Evolutionary conservation across 2,329 filamentous ascomycete genomes (phyloP).

Genomic region (Penicillium digitatum): DNA sequence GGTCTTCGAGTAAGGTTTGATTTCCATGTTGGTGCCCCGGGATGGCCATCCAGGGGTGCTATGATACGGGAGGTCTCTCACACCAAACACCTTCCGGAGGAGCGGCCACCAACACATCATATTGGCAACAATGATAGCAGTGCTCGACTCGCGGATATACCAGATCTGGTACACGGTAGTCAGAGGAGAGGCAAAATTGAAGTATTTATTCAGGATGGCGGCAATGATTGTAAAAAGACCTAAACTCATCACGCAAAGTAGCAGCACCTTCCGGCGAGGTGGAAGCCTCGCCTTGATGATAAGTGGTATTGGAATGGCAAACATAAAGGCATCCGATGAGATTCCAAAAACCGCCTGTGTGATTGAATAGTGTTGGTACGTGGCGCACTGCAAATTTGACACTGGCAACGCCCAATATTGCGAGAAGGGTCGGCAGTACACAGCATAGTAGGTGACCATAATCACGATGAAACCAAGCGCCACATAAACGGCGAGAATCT

Average conservation of each 20-base stretch:
- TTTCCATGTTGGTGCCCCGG: conserved; percentile 7
- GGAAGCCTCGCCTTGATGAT: conserved; percentile 35
- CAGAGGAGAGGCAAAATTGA: conserved; percentile 37
- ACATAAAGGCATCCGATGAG: conserved; percentile 39
- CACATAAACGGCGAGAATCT: conserved; percentile 43
- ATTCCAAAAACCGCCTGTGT: conserved; percentile 46
- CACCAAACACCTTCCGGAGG: conserved; percentile 27
- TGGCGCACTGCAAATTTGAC: conserved; percentile 38
- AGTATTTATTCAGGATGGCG: conserved; percentile 48
- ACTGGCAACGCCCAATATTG: conserved; percentile 50
- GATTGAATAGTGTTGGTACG: conserved; percentile 41
- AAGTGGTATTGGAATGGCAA: conserved; percentile 38
- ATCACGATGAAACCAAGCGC: conserved; percentile 45
- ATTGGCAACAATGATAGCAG: conserved; percentile 46
- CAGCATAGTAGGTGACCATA: conserved; percentile 48
- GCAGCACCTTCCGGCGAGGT: conserved; percentile 31
- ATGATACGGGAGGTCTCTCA: conserved; percentile 26
- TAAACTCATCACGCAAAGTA: conserved; percentile 37
- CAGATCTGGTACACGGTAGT: conserved; percentile 41
- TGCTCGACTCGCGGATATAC: conserved; percentile 43
- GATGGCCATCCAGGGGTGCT: conserved; percentile 21
- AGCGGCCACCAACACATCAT: conserved; percentile 35
- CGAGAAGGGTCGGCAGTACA: conserved; percentile 49
- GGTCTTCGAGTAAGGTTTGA: background rate
- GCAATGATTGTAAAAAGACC: conserved; percentile 43